Percentiles rank a stretch among this genome's conserved stretches.
phyloP scores from a whole-genome alignment of 805 yeast genomes.

The Suhomyces canberraensis region DNA sequence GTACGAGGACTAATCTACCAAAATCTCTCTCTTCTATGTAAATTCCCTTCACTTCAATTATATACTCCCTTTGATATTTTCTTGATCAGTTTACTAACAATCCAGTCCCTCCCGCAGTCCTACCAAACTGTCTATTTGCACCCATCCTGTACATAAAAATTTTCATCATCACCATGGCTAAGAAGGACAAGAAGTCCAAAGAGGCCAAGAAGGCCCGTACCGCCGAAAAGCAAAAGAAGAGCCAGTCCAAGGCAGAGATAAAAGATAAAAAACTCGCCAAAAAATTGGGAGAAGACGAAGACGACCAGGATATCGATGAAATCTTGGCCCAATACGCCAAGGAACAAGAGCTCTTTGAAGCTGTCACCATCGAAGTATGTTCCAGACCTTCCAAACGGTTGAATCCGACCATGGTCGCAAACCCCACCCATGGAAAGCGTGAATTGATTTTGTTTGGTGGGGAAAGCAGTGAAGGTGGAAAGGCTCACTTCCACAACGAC shows the following conservation, averaged over 20 bases:
- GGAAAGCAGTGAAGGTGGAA: constrained; percentile 53
- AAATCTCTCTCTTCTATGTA: too few species aligned
- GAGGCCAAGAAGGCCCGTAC: constrained; percentile 88
- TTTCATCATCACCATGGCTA: too few species aligned
- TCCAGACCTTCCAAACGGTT: constrained; percentile 65
- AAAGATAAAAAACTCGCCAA: constrained; percentile 74
- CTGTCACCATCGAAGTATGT: constrained; percentile 58
- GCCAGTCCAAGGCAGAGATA: constrained; percentile 63
- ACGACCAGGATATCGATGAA: constrained; percentile 83
- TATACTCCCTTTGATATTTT: too few species aligned
- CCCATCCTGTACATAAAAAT: too few species aligned
- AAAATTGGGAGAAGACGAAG: constrained; percentile 76
- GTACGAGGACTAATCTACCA: too few species aligned
- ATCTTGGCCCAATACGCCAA: constrained; percentile 71
- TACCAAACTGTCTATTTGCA: too few species aligned
- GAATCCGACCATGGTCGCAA: constrained; percentile 71
- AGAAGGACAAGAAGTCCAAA: constrained; percentile 79
- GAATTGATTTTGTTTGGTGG: constrained; percentile 91
- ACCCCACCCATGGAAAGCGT: constrained; percentile 68
- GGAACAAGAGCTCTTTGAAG: constrained; percentile 77
- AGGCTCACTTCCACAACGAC: constrained; percentile 78
- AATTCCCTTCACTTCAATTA: too few species aligned
- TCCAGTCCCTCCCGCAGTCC: too few species aligned
- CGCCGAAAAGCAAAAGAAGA: constrained; percentile 79
- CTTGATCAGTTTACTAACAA: too few species aligned